Base-by-base conservation (phyloP, 768 basidiomycete species). In the Clathrus columnatus region DNA sequence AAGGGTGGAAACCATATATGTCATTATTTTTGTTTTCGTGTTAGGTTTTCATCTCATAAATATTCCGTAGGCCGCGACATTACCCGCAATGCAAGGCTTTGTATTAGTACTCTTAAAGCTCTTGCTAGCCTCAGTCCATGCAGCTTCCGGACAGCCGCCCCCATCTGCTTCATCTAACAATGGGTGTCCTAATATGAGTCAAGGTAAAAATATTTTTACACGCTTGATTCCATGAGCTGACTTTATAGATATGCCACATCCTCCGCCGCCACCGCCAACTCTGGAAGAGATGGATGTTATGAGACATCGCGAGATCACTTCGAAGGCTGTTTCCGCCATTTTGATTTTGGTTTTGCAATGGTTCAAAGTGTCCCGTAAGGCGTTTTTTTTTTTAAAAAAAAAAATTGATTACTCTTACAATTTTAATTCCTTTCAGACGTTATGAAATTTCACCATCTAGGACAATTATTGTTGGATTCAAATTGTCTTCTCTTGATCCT, bases 391-490 rank as follows among this genome's bases (percentile, higher is more conserved):
- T 46, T 30, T 3, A 32, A 20, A 41, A 54, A 24, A 46, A 17
- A 7, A 6, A 26, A 18, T 17, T 49, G 32, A 46, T 50, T 44
- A 10, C 4, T 18, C 26, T 59, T 28, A 57, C 36, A 54, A n/a
- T 20, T 14, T 16, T 42, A 45, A 10, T 28, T 48, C 16, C 41
- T 51, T 24, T 16, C 61, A 98, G 95, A 98, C 70, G 83, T 87
- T 18, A 94, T 99, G 88, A 98, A 99, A 67, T 97, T 96, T 66
- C 94, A 99, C 68, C 92, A 97, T 68, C 77, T 99, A 21, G 92
- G 92, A n/a, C 93, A 95, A 68, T 81, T 91, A 29, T 73, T 99
- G 7, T 81, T 99, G 44, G 95, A 98, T 62, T 94, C 92, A 21
- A 98, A 98, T 63, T 95, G 93, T 65, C 70, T 97, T 11, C 73